Conservation (phyloP, 2,329 filamentous ascomycete species). For the Colletotrichum sp. region DNA sequence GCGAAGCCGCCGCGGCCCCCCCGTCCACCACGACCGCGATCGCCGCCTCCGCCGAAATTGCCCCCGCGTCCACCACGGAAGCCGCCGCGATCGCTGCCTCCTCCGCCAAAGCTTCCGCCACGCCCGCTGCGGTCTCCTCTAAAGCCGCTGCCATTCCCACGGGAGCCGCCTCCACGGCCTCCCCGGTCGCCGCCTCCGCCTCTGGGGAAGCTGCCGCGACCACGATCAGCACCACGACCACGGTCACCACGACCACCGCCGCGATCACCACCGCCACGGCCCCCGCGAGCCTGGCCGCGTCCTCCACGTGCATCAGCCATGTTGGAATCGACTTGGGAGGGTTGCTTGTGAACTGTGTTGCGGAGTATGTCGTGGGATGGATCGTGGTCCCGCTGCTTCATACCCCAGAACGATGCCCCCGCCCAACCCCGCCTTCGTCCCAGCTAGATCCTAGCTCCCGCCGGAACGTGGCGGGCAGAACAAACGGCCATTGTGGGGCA, state of each 20-base stretch:
- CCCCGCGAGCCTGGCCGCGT: not conserved
- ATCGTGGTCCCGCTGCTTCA: no score
- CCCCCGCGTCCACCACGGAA: constrained; percentile 9
- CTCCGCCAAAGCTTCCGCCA: not conserved
- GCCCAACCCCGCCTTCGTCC: no score
- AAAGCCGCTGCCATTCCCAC: not conserved
- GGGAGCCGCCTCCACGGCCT: not conserved
- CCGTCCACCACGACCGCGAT: not conserved
- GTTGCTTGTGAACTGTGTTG: no score
- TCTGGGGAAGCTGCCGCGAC: not conserved
- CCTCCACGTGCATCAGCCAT: no score
- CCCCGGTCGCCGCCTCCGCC: not conserved
- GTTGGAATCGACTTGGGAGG: no score
- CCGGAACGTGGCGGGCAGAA: no score
- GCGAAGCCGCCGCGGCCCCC: constrained; percentile 22
- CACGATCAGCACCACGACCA: not conserved
- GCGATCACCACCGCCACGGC: not conserved
- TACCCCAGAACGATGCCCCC: no score
- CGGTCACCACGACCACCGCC: no score
- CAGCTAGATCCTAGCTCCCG: no score
- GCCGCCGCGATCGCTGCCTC: constrained; percentile 22
- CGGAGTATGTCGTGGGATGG: no score
- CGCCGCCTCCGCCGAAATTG: not conserved
- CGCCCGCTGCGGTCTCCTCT: not conserved
- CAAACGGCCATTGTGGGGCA: no score